These are phyloP conservation scores for Rubus idaeus DNA, from an alignment of 306 rosid species.

Conservation along the genomic window DNA sequence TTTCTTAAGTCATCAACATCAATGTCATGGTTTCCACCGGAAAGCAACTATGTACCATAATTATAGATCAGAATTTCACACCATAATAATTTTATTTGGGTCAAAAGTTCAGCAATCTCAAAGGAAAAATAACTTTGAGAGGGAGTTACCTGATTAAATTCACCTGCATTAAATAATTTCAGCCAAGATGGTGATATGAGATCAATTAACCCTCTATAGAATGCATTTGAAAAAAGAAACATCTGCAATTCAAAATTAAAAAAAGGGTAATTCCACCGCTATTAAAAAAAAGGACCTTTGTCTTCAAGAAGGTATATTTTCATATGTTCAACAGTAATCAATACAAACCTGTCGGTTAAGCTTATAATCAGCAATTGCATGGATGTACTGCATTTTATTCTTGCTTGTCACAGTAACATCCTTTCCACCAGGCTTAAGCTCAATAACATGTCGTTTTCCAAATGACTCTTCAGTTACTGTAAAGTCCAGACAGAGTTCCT, in stretches of 20 bases:
- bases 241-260: slow-evolving; percentile 60
- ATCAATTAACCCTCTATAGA: slow-evolving; percentile 86
- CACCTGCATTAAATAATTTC: slow-evolving; percentile 88
- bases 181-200: slow-evolving; percentile 96
- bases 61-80: slow-evolving; percentile 33
- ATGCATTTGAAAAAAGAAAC: slow-evolving; percentile 80
- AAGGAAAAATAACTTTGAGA: not conserved
- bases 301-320: slow-evolving; percentile 11
- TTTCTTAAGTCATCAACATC: slow-evolving; percentile 82
- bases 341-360: slow-evolving; percentile 83
- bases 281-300: slow-evolving; percentile 9
- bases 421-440: slow-evolving; percentile 91
- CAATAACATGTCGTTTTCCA: slow-evolving; percentile 69
- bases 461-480: slow-evolving; percentile 95
- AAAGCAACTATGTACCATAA: slow-evolving; percentile 71
- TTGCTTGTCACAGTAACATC: slow-evolving; percentile 77
- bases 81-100: slow-evolving; percentile 20
- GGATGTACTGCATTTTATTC: slow-evolving; percentile 94
- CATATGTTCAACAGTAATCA: not conserved
- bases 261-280: slow-evolving; percentile 20
- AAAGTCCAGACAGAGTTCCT: slow-evolving; percentile 86
- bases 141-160: slow-evolving; percentile 86
- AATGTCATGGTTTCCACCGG: slow-evolving; percentile 94
- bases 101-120: slow-evolving; percentile 1
- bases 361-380: slow-evolving; percentile 96